phyloP scores from a whole-genome alignment of 2,329 filamentous ascomycete genomes.

The Calonectria pauciramosa region DNA sequence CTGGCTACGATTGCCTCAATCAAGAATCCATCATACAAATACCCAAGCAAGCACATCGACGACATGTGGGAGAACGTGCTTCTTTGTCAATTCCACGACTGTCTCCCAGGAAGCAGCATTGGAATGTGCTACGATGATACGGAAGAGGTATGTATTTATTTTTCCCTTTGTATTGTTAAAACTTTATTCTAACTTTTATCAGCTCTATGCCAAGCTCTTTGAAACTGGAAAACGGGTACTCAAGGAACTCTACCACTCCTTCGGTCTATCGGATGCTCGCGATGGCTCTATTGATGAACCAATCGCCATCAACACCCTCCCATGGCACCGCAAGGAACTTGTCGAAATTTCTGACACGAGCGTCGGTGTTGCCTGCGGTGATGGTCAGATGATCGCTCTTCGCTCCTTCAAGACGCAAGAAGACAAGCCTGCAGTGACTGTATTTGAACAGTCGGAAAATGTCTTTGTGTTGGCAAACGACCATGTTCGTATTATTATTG shows the following conservation, averaged over 20 bases:
- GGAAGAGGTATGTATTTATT: conserved; percentile 70
- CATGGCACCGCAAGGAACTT: conserved; percentile 85
- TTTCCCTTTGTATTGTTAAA: not conserved
- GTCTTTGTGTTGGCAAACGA: conserved; percentile 86
- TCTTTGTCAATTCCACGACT: conserved; percentile 98
- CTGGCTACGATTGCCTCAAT: conserved; percentile 89
- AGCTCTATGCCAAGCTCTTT: conserved; percentile 88
- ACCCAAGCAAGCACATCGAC: conserved; percentile 94
- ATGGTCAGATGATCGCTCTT: conserved; percentile 66
- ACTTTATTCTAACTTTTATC: conserved; percentile 16
- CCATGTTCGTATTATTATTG: conserved; percentile 79
- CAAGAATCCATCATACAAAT: conserved; percentile 80
- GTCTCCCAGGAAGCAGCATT: conserved; percentile 92
- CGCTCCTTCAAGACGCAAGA: conserved; percentile 62
- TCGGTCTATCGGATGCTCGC: conserved; percentile 70
- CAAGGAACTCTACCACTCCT: conserved; percentile 74
- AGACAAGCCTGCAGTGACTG: conserved; percentile 63
- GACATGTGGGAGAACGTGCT: conserved; percentile 95
- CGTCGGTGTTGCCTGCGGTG: conserved; percentile 69
- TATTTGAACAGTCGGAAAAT: conserved; percentile 66
- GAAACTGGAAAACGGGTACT: conserved; percentile 80
- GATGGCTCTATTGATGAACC: conserved; percentile 61
- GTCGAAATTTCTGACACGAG: conserved; percentile 71
- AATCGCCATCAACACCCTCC: conserved; percentile 85
- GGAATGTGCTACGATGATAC: conserved; percentile 99